These are phyloP conservation scores for Cladosporium sp. DNA, from an alignment of 2,329 filamentous ascomycete genomes.

Conservation along the genomic window DNA sequence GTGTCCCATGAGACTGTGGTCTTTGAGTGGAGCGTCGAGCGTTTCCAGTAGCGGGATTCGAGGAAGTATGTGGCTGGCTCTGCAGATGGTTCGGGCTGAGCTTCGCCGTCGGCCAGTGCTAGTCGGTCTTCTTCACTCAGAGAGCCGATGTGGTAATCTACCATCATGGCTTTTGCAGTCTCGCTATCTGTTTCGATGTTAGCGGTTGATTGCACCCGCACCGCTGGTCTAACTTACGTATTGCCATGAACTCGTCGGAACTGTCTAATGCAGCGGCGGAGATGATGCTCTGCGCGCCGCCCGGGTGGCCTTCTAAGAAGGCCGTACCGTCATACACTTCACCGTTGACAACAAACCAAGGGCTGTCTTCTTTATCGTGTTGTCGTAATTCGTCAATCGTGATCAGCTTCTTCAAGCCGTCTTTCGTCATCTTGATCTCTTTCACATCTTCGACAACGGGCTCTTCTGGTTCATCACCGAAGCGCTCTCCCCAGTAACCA, in stretches of 20 bases:
- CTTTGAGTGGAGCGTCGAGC: slow-evolving; percentile 69
- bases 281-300: slow-evolving; percentile 81
- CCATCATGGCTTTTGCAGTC: slow-evolving; percentile 90
- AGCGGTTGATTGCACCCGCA: background rate
- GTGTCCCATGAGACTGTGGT: slow-evolving; percentile 74
- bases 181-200: slow-evolving; percentile 67
- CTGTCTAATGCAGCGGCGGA: slow-evolving; percentile 79
- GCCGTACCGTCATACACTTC: slow-evolving; percentile 85
- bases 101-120: slow-evolving; percentile 52
- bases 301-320: slow-evolving; percentile 81
- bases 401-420: slow-evolving; percentile 64
- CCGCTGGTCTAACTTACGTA: slow-evolving; percentile 63
- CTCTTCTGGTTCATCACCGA: slow-evolving; percentile 52
- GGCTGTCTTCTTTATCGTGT: slow-evolving; percentile 65
- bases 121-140: slow-evolving; percentile 64
- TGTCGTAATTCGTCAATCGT: slow-evolving; percentile 70
- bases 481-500: slow-evolving; percentile 79
- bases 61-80: slow-evolving; percentile 66
- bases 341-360: slow-evolving; percentile 87
- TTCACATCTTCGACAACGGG: slow-evolving; percentile 54
- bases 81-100: slow-evolving; percentile 44
- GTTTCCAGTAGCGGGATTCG: slow-evolving; percentile 71
- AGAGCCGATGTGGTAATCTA: slow-evolving; percentile 78
- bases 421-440: slow-evolving; percentile 77
- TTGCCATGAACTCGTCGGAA: slow-evolving; percentile 87